phyloP scores from a whole-genome alignment of 2,329 filamentous ascomycete species.

The Cercospora citrullina region DNA sequence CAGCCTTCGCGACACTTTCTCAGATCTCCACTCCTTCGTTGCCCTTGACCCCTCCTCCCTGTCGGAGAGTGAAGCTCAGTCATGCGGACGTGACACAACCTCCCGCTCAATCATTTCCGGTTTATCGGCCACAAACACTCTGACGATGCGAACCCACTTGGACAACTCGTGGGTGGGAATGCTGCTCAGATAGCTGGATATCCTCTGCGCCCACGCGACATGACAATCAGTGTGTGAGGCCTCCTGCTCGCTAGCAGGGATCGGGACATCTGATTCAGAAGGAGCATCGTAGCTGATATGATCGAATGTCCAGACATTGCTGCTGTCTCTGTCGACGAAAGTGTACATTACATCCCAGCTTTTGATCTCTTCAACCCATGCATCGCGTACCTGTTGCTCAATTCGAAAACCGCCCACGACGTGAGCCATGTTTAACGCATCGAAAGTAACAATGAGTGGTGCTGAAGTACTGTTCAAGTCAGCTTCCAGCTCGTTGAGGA shows the following conservation, averaged over 20 bases:
- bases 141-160: background rate
- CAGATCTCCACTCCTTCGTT: background rate
- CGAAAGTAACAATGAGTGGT: background rate
- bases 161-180: background rate
- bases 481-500: background rate
- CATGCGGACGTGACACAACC: background rate
- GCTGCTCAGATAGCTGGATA: background rate
- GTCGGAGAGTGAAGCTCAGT: background rate
- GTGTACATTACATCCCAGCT: background rate
- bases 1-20: background rate
- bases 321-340: background rate
- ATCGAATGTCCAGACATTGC: background rate
- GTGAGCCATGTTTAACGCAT: background rate
- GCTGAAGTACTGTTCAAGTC: background rate
- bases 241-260: too few relatives aligned
- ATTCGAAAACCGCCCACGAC: background rate
- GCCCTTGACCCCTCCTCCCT: background rate
- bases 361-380: background rate
- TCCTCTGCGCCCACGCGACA: background rate
- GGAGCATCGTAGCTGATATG: background rate
- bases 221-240: background rate
- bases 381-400: background rate
- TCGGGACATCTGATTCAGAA: too few relatives aligned
- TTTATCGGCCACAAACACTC: background rate
- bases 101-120: background rate